Percentiles rank a stretch among this genome's conserved stretches.
Conservation (phyloP, 148 eudicot genomes). For the Beta vulgaris region DNA sequence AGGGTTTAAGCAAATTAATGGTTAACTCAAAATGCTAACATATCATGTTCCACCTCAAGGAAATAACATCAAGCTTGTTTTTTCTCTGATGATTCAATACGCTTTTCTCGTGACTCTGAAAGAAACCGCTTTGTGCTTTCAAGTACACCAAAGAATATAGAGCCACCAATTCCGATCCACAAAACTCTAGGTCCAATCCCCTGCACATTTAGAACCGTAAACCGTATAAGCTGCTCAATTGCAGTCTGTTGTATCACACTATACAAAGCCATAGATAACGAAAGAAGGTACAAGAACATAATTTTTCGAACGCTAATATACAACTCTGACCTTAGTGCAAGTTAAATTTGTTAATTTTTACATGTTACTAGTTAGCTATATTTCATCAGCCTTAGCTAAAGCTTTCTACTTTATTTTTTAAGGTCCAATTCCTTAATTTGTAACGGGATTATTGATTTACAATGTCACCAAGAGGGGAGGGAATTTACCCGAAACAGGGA, state of each 20-base stretch:
- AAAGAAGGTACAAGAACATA: neutral
- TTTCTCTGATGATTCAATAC: neutral
- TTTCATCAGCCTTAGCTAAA: neutral
- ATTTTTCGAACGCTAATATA: neutral
- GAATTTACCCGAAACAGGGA: too few relatives aligned
- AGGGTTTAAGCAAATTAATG: neutral
- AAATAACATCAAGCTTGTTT: conserved; percentile 25
- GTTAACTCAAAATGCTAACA: neutral
- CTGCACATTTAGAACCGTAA: conserved; percentile 27
- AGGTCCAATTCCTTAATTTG: neutral
- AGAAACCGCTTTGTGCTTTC: conserved; percentile 64
- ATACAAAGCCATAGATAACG: neutral
- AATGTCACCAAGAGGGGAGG: too few relatives aligned
- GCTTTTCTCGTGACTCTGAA: conserved; percentile 38
- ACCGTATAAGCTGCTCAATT: neutral
- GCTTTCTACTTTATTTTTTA: neutral
- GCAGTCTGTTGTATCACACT: neutral
- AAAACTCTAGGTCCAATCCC: conserved; percentile 79
- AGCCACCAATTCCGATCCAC: conserved; percentile 86
- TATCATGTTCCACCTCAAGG: neutral
- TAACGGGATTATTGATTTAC: neutral
- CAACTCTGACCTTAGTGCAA: neutral
- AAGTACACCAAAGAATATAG: conserved; percentile 83
- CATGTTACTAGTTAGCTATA: neutral
- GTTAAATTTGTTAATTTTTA: neutral